Percentiles rank a stretch among this genome's conserved stretches.
These are phyloP conservation scores for Daedaleopsis sinensis DNA, from an alignment of 768 basidiomycete genomes.

Conservation along the genomic window DNA sequence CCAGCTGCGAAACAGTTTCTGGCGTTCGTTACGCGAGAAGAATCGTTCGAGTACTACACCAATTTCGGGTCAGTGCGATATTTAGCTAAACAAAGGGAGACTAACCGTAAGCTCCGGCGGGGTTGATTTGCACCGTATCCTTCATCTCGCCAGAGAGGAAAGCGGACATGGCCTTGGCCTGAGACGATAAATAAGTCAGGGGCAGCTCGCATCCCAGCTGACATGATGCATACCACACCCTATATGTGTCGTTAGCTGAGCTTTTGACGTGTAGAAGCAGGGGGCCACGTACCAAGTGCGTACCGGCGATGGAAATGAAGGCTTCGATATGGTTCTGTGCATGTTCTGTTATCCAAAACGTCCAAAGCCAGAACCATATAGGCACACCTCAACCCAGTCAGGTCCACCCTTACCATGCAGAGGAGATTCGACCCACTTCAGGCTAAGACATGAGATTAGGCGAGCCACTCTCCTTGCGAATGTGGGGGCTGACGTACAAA, in stretches of 20 bases:
- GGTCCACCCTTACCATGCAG: constrained; percentile 80
- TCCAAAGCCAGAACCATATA: neutral
- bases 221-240: constrained; percentile 66
- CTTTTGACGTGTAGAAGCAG: neutral
- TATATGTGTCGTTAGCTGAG: constrained; percentile 28
- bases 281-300: constrained; percentile 65
- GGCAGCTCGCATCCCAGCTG: neutral
- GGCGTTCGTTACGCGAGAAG: constrained; percentile 89
- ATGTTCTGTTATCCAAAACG: too few relatives aligned
- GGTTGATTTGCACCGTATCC: constrained; percentile 86
- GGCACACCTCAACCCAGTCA: constrained; percentile 85
- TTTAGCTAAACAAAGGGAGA: neutral
- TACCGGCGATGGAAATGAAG: constrained; percentile 83
- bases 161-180: constrained; percentile 95
- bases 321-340: constrained; percentile 80
- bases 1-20: constrained; percentile 91
- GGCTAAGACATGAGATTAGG: constrained; percentile 44
- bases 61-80: neutral
- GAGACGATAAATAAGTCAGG: neutral
- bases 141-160: constrained; percentile 96
- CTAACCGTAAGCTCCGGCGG: constrained; percentile 76
- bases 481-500: constrained; percentile 60
- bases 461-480: neutral
- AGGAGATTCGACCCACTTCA: constrained; percentile 97
- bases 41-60: constrained; percentile 76